Evolutionary conservation across 768 basidiomycete species (phyloP).

Genomic region (Paxillus involutus): DNA sequence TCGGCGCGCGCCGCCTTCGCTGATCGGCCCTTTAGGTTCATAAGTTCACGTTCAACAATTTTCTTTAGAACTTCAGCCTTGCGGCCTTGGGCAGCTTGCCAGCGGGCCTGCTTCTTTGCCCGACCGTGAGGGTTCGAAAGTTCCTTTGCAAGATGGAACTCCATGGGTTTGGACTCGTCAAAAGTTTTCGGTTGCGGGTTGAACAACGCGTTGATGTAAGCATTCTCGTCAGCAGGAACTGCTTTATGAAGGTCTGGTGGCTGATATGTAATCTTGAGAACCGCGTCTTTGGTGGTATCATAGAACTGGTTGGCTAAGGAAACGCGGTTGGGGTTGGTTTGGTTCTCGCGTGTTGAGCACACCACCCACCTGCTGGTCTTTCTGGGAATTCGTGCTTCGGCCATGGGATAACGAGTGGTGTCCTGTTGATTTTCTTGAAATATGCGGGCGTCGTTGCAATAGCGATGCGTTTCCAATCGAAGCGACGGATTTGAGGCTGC

Average conservation of each 20-base stretch:
- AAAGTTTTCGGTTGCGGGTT: conserved; percentile 43
- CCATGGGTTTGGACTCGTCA: conserved; percentile 58
- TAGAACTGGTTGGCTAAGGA: conserved; percentile 41
- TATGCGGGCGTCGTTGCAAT: conserved; percentile 62
- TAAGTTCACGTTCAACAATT: conserved; percentile 53
- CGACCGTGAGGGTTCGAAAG: conserved; percentile 81
- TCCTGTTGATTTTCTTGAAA: conserved; percentile 32
- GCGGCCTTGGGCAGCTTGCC: conserved; percentile 55
- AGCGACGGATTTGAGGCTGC: conserved; percentile 54
- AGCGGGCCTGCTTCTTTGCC: conserved; percentile 78
- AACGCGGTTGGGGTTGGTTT: neutral
- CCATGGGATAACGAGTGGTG: conserved; percentile 63
- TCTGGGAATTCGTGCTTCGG: conserved; percentile 51
- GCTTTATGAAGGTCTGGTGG: conserved; percentile 48
- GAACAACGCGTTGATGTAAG: conserved; percentile 55
- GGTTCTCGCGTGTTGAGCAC: neutral
- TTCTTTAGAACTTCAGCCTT: conserved; percentile 51
- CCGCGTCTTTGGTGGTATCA: conserved; percentile 63
- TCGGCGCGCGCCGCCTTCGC: conserved; percentile 66
- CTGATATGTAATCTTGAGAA: conserved; percentile 69
- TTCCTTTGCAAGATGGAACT: conserved; percentile 64
- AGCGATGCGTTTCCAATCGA: conserved; percentile 73
- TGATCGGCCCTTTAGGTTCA: conserved; percentile 59
- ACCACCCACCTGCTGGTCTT: conserved; percentile 25
- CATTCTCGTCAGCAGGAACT: conserved; percentile 46